Percentiles rank a stretch among this genome's conserved stretches.
Conservation (phyloP, 768 basidiomycete genomes). For the Phylloporus sp. region DNA sequence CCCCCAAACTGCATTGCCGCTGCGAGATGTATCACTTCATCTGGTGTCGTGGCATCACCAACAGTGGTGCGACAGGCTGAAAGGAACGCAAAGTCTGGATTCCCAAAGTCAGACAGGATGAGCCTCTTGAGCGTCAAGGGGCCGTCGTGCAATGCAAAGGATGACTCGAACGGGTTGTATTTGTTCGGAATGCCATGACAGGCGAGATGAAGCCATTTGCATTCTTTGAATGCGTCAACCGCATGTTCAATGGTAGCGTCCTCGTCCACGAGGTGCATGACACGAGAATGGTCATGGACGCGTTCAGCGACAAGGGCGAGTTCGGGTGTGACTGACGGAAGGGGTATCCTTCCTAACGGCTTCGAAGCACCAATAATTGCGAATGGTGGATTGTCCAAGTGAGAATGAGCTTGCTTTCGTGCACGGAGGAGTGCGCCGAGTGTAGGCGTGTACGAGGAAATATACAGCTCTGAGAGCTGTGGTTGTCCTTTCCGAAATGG, state of each 20-base stretch:
- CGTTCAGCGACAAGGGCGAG: not conserved
- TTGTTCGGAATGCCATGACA: conserved; percentile 17
- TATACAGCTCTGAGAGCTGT: not conserved
- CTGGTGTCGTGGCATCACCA: not conserved
- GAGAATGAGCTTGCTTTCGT: not conserved
- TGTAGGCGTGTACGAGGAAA: conserved; percentile 20
- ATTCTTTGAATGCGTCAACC: not conserved
- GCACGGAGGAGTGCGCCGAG: not conserved
- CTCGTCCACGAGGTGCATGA: not conserved
- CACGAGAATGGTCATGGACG: not conserved
- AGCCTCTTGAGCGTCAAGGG: conserved; percentile 1
- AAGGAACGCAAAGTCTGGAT: not conserved
- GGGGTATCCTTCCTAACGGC: not conserved
- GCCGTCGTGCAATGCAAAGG: conserved; percentile 3
- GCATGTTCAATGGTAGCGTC: not conserved
- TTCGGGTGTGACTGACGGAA: not conserved
- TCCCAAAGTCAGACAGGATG: not conserved
- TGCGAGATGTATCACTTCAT: not conserved
- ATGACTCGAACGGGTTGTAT: conserved; percentile 11
- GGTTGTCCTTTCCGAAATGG: conserved; percentile 10
- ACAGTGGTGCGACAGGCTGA: not conserved
- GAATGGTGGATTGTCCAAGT: not conserved
- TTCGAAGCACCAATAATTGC: not conserved
- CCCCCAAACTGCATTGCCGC: not conserved
- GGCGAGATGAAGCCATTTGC: conserved; percentile 20